Evolutionary conservation across 228 moss, liverwort and hornwort genomes (phyloP).

Genomic region (Sphagnum fallax): DNA sequence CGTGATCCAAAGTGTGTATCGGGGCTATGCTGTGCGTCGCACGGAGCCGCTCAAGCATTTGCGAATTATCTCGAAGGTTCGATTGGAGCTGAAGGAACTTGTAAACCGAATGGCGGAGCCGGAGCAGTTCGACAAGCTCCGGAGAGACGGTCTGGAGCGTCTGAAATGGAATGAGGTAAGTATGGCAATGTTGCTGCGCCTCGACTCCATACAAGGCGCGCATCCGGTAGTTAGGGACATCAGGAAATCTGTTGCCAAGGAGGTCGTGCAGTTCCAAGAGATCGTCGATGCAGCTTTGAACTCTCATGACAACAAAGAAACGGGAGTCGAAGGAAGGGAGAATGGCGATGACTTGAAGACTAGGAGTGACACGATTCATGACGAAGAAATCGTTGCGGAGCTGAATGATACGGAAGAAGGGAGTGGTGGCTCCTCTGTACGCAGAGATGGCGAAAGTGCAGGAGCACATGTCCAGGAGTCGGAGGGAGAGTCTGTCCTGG

Average conservation of each 20-base stretch:
- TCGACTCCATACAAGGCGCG: slow-evolving; percentile 59
- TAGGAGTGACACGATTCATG: no score
- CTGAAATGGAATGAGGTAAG: slow-evolving; percentile 60
- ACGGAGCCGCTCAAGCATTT: slow-evolving; percentile 48
- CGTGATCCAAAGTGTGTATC: slow-evolving; percentile 55
- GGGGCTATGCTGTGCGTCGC: slow-evolving; percentile 55
- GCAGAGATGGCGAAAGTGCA: background rate
- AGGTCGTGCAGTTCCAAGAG: slow-evolving; percentile 70
- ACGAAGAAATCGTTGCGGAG: no score
- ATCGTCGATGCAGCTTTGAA: slow-evolving; percentile 58
- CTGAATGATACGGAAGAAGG: no score
- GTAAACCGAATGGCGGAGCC: slow-evolving; percentile 37
- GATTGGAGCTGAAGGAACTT: slow-evolving; percentile 39
- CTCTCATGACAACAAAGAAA: background rate
- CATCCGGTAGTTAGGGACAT: slow-evolving; percentile 59
- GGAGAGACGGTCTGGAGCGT: slow-evolving; percentile 43
- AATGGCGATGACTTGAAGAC: background rate
- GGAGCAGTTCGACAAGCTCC: slow-evolving; percentile 46
- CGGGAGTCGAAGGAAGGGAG: background rate
- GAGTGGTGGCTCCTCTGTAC: no score
- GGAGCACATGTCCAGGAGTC: background rate
- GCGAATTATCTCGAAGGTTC: slow-evolving; percentile 40
- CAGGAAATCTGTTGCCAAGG: slow-evolving; percentile 56
- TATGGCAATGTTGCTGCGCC: slow-evolving; percentile 68
- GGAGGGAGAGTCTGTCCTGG: background rate